These are phyloP conservation scores for Myotisia sp. DNA, from an alignment of 2,329 filamentous ascomycete genomes.

Conservation along the genomic window DNA sequence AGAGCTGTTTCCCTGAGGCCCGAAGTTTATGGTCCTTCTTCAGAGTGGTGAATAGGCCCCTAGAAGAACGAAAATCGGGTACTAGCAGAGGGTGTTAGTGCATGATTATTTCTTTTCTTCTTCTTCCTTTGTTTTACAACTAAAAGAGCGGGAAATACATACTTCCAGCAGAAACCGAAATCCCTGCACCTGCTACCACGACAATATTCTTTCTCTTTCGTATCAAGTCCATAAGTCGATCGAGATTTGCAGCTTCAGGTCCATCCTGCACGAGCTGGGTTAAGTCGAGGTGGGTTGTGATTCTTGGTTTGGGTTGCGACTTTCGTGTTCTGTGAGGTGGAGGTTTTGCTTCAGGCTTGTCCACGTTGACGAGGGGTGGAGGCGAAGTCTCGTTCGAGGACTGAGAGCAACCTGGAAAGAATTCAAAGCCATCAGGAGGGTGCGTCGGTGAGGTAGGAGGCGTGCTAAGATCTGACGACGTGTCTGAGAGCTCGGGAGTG, in stretches of 20 bases:
- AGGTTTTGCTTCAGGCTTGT: constrained; percentile 32
- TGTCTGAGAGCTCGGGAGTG: constrained; percentile 1
- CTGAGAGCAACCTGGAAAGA: no score
- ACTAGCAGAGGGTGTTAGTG: constrained; percentile 37
- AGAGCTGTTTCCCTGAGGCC: constrained; percentile 84
- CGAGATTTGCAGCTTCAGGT: constrained; percentile 43
- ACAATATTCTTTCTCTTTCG: constrained; percentile 92
- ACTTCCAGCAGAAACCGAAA: constrained; percentile 91
- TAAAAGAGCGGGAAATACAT: constrained; percentile 33
- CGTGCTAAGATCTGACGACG: constrained; percentile 30
- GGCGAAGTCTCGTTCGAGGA: constrained; percentile 29
- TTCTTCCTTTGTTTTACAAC: no score
- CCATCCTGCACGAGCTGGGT: constrained; percentile 20
- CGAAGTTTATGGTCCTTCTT: constrained; percentile 82
- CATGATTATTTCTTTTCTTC: no score
- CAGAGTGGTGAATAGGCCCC: constrained; percentile 74
- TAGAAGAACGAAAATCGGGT: constrained; percentile 87
- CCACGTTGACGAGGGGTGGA: constrained; percentile 22
- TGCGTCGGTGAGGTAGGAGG: constrained; percentile 25
- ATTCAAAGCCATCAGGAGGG: no score
- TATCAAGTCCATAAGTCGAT: constrained; percentile 57
- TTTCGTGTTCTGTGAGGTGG: constrained; percentile 60
- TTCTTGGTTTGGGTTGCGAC: constrained; percentile 51
- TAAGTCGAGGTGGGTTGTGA: constrained; percentile 70
- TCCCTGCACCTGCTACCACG: constrained; percentile 88